Evolutionary conservation across 257 asterid genomes (phyloP).

Genomic region (Primulina tabacum): DNA sequence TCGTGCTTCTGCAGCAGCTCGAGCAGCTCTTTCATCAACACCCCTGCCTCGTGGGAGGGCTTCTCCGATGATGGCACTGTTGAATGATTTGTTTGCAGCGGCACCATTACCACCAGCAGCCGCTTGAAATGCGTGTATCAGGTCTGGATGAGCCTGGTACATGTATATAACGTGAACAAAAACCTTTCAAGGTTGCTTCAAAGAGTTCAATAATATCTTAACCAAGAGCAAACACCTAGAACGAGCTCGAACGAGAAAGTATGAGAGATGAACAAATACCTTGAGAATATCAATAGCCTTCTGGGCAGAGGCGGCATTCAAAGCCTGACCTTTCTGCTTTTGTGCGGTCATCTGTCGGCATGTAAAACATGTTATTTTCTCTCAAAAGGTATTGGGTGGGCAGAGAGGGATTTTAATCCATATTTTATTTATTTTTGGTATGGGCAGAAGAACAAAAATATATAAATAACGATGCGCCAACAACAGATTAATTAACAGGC

Average conservation of each 20-base stretch:
- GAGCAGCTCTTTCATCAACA: constrained; percentile 82
- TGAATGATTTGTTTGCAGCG: constrained; percentile 45
- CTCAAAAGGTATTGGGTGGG: background rate
- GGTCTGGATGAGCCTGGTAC: constrained; percentile 78
- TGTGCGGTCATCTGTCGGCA: constrained; percentile 66
- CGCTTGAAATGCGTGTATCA: constrained; percentile 78
- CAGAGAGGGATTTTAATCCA: background rate
- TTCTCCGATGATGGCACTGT: constrained; percentile 45
- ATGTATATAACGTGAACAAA: background rate
- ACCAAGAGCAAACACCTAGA: background rate
- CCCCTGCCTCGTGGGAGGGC: constrained; percentile 68
- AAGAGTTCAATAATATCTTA: background rate
- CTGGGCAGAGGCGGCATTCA: constrained; percentile 66
- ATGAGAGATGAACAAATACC: constrained; percentile 36
- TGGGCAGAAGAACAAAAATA: background rate
- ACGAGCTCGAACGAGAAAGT: background rate
- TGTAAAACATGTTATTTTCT: background rate
- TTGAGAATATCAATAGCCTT: constrained; percentile 76
- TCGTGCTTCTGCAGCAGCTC: constrained; percentile 78
- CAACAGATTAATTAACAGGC: background rate
- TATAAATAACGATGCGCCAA: background rate
- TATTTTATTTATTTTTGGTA: too few species aligned
- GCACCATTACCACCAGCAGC: constrained; percentile 48
- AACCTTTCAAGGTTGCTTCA: background rate
- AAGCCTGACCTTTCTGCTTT: constrained; percentile 82